Evolutionary conservation across 2,329 filamentous ascomycete species (phyloP).

Genomic region (Orbilia ellipsospora): DNA sequence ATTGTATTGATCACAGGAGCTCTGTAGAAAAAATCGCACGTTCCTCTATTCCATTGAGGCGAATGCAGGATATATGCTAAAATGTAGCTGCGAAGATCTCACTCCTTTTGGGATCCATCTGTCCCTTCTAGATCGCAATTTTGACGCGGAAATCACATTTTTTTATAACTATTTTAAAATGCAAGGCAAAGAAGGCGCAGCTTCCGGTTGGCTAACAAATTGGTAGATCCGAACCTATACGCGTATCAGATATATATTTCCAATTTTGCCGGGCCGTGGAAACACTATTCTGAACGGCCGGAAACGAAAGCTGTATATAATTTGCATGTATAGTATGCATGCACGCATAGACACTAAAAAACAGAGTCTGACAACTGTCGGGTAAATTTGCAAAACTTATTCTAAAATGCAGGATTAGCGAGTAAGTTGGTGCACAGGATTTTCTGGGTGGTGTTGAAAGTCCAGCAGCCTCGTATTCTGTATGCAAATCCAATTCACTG

Average conservation of each 20-base stretch:
- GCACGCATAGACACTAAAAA: not conserved
- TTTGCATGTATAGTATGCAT: slow-evolving; percentile 1
- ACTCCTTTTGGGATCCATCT: too few relatives aligned
- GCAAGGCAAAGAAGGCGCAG: not conserved
- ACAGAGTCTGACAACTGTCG: slow-evolving; percentile 23
- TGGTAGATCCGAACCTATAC: not conserved
- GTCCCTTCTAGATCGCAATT: too few relatives aligned
- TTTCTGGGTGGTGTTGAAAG: slow-evolving; percentile 12
- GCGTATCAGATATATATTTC: not conserved
- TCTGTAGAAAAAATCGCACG: too few relatives aligned
- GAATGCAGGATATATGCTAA: too few relatives aligned
- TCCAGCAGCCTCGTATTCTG: slow-evolving; percentile 31
- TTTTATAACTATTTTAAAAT: slow-evolving; percentile 23
- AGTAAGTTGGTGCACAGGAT: not conserved
- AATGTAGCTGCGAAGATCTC: too few relatives aligned
- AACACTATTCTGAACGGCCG: slow-evolving; percentile 23
- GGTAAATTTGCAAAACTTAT: slow-evolving; percentile 29
- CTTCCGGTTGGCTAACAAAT: not conserved
- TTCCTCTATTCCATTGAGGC: too few relatives aligned
- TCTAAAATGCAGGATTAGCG: slow-evolving; percentile 35
- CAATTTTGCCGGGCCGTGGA: slow-evolving; percentile 32
- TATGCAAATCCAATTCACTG: slow-evolving; percentile 2
- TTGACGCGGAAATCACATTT: not conserved
- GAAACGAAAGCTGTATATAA: slow-evolving; percentile 21
- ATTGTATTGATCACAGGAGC: too few relatives aligned